Percentiles rank a stretch among this genome's conserved stretches.
These are phyloP conservation scores for Ophiostoma australiae DNA, from an alignment of 2,329 filamentous ascomycete species.

Conservation along the genomic window DNA sequence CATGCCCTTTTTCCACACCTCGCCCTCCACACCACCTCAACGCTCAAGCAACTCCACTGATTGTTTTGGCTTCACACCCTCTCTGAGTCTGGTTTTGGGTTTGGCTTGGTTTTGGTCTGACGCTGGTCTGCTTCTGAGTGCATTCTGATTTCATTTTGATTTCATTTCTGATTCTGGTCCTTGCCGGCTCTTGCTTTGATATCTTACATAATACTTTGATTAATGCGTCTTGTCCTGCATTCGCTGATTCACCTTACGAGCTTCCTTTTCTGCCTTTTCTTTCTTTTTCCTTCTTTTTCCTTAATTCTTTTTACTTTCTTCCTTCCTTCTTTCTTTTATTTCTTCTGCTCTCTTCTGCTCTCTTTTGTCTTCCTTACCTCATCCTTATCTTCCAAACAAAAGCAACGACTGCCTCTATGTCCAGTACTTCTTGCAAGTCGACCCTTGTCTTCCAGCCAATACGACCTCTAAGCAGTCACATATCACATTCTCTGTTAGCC, in stretches of 20 bases:
- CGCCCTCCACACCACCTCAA: conserved; percentile 8
- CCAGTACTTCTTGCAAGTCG: background rate
- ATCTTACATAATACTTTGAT: too few relatives aligned
- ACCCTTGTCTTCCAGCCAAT: background rate
- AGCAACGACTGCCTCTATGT: background rate
- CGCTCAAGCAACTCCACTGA: background rate
- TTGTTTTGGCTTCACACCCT: background rate
- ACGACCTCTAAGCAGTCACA: background rate
- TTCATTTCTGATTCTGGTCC: background rate
- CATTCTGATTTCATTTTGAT: background rate
- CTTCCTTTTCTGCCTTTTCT: background rate
- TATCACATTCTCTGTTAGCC: conserved; percentile 5
- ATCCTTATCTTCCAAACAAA: background rate
- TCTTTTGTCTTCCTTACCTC: background rate
- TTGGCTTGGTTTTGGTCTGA: background rate
- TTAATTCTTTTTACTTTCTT: background rate
- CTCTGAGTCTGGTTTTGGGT: too few relatives aligned
- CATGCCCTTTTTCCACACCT: background rate
- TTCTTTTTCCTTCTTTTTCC: too few relatives aligned
- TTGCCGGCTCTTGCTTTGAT: too few relatives aligned
- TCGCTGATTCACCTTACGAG: background rate
- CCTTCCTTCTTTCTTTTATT: background rate
- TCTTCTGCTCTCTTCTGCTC: background rate
- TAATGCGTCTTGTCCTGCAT: too few relatives aligned
- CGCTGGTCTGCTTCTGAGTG: background rate